Percentiles rank a stretch among this genome's conserved stretches.
Conservation (phyloP, 75 land plant species). For the Cryptomeria japonica region DNA sequence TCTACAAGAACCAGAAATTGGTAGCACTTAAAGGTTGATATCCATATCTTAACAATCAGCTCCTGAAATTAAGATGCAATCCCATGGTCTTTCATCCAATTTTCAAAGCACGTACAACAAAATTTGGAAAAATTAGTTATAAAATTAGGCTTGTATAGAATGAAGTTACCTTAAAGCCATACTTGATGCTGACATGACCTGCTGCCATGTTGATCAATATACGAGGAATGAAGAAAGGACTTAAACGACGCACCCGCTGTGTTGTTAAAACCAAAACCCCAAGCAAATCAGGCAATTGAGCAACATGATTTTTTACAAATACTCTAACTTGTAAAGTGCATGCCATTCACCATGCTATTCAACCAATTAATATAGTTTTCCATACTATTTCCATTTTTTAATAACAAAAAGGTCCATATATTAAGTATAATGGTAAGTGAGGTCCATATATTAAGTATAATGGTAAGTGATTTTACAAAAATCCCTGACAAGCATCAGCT, state of each 20-base stretch:
- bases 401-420: too few relatives aligned
- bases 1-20: neutral
- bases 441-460: too few relatives aligned
- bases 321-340: neutral
- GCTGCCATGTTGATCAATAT: conserved; percentile 99
- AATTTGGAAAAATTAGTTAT: neutral
- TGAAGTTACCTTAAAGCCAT: conserved; percentile 82
- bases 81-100: neutral
- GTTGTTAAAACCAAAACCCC: conserved; percentile 4
- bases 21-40: neutral
- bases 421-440: too few relatives aligned
- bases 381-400: neutral
- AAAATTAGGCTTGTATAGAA: neutral
- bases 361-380: neutral
- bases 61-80: conserved; percentile 5
- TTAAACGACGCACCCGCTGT: conserved; percentile 81
- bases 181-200: conserved; percentile 97
- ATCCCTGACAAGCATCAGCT: too few relatives aligned
- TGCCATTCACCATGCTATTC: too few relatives aligned
- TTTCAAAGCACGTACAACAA: neutral
- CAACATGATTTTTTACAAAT: neutral
- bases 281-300: neutral
- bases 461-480: too few relatives aligned
- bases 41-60: conserved; percentile 1
- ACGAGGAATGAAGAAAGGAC: conserved; percentile 94